Percentiles rank a stretch among this genome's conserved stretches.
phyloP scores from a whole-genome alignment of 768 basidiomycete species.

The Crassisporium funariophilum region DNA sequence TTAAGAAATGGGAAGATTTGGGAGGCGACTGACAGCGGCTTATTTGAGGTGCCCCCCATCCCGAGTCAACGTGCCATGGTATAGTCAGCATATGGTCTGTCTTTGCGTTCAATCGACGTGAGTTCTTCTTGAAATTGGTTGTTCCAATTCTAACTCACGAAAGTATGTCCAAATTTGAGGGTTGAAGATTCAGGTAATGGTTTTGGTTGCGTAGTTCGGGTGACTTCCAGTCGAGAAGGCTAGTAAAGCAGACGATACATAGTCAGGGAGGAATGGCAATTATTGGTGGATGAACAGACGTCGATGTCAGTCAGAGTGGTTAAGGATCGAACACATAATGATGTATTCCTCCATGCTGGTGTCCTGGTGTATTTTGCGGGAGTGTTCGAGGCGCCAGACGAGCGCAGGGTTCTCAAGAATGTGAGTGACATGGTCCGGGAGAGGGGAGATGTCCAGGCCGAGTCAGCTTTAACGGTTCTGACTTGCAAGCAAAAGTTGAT shows the following conservation, averaged over 20 bases:
- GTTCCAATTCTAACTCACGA: slow-evolving; percentile 49
- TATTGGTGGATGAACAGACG: slow-evolving; percentile 21
- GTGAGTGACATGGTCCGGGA: slow-evolving; percentile 21
- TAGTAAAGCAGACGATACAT: slow-evolving; percentile 24
- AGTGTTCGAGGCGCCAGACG: slow-evolving; percentile 7
- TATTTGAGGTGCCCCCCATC: slow-evolving; percentile 86
- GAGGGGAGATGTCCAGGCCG: not conserved
- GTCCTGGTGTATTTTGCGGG: slow-evolving; percentile 1
- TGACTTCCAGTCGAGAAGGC: slow-evolving; percentile 56
- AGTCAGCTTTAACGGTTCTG: not conserved
- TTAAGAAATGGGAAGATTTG: not conserved
- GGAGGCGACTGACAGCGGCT: slow-evolving; percentile 71
- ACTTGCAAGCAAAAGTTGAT: not conserved
- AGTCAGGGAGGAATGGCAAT: not conserved
- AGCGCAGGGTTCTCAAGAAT: slow-evolving; percentile 20
- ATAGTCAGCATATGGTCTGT: slow-evolving; percentile 88
- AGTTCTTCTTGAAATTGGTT: slow-evolving; percentile 6
- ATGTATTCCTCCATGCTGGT: slow-evolving; percentile 1
- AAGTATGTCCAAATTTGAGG: slow-evolving; percentile 84
- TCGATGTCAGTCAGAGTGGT: slow-evolving; percentile 37
- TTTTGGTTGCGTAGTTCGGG: slow-evolving; percentile 52
- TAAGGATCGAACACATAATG: slow-evolving; percentile 10
- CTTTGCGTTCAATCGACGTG: slow-evolving; percentile 34
- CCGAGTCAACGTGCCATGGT: slow-evolving; percentile 69
- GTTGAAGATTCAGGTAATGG: slow-evolving; percentile 62